These are phyloP conservation scores for Xylariaceae sp. DNA, from an alignment of 2,329 filamentous ascomycete species.

Conservation along the genomic window DNA sequence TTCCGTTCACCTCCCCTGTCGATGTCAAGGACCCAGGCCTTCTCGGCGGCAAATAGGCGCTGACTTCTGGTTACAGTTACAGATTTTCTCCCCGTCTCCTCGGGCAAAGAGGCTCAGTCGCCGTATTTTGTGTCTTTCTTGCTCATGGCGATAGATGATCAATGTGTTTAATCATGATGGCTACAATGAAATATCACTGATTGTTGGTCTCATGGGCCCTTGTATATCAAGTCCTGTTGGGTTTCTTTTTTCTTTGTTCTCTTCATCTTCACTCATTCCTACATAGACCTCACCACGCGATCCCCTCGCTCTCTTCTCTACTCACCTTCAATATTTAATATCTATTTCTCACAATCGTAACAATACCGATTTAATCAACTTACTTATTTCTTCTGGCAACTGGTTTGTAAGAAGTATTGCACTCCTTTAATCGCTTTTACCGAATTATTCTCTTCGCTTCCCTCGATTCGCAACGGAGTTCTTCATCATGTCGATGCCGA, in stretches of 20 bases:
- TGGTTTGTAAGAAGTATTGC: conserved; percentile 8
- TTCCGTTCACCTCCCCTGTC: not conserved
- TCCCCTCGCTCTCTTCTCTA: not conserved
- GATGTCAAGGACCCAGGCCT: not conserved
- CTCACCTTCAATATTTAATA: not conserved
- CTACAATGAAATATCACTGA: too few species aligned
- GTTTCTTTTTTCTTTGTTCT: too few species aligned
- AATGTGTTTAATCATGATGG: too few species aligned
- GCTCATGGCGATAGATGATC: too few species aligned
- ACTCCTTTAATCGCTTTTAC: not conserved
- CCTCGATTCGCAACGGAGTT: conserved; percentile 1
- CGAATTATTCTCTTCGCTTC: not conserved
- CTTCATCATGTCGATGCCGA: conserved; percentile 10
- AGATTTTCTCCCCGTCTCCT: too few species aligned
- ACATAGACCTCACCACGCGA: too few species aligned
- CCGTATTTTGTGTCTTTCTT: too few species aligned
- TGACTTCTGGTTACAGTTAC: not conserved
- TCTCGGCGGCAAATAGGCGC: conserved; percentile 15
- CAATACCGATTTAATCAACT: not conserved
- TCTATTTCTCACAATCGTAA: not conserved
- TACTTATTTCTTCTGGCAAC: conserved; percentile 9
- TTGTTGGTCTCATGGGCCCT: too few species aligned
- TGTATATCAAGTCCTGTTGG: too few species aligned
- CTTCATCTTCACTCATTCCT: too few species aligned
- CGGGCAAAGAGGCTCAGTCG: too few species aligned